Evolutionary conservation across 768 basidiomycete species (phyloP), one percentile per base, ranked within the genome.

Genomic region (Megacollybia marginata): DNA sequence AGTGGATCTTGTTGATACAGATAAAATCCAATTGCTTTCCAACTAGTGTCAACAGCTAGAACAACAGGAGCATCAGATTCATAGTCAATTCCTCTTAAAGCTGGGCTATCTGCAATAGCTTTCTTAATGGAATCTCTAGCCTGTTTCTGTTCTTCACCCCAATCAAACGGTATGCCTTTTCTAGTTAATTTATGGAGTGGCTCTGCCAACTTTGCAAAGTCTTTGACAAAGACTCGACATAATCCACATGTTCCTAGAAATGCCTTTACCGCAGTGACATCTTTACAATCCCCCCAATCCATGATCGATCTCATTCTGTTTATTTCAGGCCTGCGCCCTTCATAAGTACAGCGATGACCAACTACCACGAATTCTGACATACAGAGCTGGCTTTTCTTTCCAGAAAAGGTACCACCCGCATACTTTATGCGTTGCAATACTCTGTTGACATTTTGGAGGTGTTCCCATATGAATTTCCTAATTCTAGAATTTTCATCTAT

Each of bases 31-130:
- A 73, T 60, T 0, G 65, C 68, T 7, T 67, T 62, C 5, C 47
- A 38, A 0, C 62, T 67, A 0, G 69, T 65, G 52, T 74, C 70
- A 0, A 74, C 72, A 2, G 68, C 55, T 0, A 74, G 48, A 1
- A 68, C 63, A 23, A 72, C 56, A 2, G 50, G 44, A 9, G 58
- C 65, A 0, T 48, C 16, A 42, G 72, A 71, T 48, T 72, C 59
- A 12, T 70, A 0, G 70, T n/a, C n/a, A n/a, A n/a, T n/a, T n/a
- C n/a, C n/a, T n/a, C n/a, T n/a, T n/a, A n/a, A n/a, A n/a, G n/a
- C n/a, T n/a, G n/a, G n/a, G n/a, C n/a, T n/a, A n/a, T n/a, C n/a
- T n/a, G n/a, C n/a, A n/a, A n/a, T n/a, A n/a, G n/a, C n/a, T n/a
- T n/a, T n/a, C n/a, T n/a, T n/a, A n/a, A n/a, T 48, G 5, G 33